Conservation (phyloP, 768 basidiomycete species). For the Serendipita indica region DNA sequence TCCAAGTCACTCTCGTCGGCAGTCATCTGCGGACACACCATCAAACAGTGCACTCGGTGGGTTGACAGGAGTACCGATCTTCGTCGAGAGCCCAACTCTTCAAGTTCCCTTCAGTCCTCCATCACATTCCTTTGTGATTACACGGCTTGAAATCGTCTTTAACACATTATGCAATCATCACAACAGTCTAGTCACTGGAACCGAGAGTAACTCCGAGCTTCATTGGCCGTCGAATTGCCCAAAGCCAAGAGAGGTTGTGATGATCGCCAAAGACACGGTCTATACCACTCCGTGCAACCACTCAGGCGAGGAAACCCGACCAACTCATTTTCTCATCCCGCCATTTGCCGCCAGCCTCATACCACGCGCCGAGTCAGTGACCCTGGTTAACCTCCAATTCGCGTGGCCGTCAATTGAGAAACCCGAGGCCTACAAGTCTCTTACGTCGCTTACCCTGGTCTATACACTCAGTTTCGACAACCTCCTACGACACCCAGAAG, state of each 20-base stretch:
- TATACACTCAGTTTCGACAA: not conserved
- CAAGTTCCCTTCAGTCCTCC: not conserved
- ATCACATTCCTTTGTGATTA: not conserved
- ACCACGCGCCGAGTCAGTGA: not conserved
- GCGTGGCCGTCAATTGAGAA: not conserved
- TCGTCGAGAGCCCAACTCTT: not conserved
- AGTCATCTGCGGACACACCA: not conserved
- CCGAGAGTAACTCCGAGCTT: not conserved
- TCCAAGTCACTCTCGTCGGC: not conserved
- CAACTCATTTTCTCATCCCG: not conserved
- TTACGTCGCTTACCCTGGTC: not conserved
- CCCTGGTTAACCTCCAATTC: not conserved
- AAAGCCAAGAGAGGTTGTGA: slow-evolving; percentile 1
- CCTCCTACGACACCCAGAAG: not conserved
- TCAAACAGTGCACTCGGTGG: too few species aligned
- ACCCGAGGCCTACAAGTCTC: not conserved
- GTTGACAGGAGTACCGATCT: not conserved
- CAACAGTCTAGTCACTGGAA: not conserved
- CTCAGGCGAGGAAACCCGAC: not conserved
- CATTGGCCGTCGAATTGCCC: not conserved
- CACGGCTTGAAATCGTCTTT: not conserved
- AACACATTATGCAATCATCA: not conserved
- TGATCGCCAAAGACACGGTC: not conserved
- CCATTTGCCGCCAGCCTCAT: not conserved
- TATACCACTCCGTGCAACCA: not conserved